Evolutionary conservation across 352 stramenopile species (phyloP), one percentile per base, ranked within the genome.

Genomic region (Globisporangium heterothallicum): DNA sequence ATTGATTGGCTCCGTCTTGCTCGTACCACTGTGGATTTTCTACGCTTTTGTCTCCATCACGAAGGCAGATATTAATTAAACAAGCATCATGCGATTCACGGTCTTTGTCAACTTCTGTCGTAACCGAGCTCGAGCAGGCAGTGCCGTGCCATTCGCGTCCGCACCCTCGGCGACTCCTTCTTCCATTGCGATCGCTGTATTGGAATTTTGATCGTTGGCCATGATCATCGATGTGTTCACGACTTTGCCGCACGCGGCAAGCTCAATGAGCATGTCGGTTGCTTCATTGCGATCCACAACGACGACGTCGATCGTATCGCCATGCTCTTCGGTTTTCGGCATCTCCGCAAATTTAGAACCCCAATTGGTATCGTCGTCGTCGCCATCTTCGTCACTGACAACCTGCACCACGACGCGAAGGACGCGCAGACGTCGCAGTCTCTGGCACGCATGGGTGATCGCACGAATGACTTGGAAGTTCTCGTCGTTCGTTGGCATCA

Each of bases 201-300:
- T 49, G 14, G 29, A 13, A 4, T 36, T 52, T 44, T 70, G 46
- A 40, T 73, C 61, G 36, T 70, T 68, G 36, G 72, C 70, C 3
- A 63, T 36, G 18, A 81, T 69, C 35, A 69, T 55, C 9, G 67
- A 61, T 19, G 62, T 67, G 45, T 78, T 86, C n/a, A 86, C 70
- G 10, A 86, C 69, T 58, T 83, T 86, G 14, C 75, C 75, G 27
- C 66, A 73, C 14, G 72, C 72, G 6, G 75, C 75, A 8, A 86
- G 64, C 45, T 86, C 75, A 25, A 86, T 76, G 12, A 86, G 63
- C 70, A 86, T 83, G 54, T 86, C 72, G 0, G 72, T 82, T 36
- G 75, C 75, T 45, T 86, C 72, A 16, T 75, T 64, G 7, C 66
- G 72, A 45, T 86, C 70, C 18, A 86, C 70, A 24, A 84, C 68